Evolutionary conservation across 345 rosid genomes (phyloP).

Genomic region (Chamaenerion angustifolium): DNA sequence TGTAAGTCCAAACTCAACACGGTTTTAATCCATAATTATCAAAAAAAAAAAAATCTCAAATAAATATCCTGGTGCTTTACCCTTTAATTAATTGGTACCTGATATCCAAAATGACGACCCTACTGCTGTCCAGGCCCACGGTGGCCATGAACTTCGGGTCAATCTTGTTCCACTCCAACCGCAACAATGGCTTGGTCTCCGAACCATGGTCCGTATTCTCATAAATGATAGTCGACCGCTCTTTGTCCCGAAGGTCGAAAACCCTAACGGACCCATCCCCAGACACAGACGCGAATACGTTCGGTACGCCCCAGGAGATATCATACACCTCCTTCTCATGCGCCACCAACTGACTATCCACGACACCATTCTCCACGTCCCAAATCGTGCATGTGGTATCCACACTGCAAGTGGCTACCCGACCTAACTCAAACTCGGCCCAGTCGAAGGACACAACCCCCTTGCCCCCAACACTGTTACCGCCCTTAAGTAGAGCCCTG

Average conservation of each 20-base stretch:
- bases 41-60: no score
- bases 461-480: no score
- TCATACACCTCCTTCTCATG: conserved; percentile 56
- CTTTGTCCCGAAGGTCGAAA: conserved; percentile 45
- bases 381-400: conserved; percentile 44
- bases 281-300: conserved; percentile 44
- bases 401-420: conserved; percentile 29
- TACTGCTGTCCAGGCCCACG: conserved; percentile 31
- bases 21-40: no score
- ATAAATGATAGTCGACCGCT: conserved; percentile 43
- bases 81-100: conserved; percentile 4
- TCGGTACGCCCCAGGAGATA: conserved; percentile 41
- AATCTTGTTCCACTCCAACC: conserved; percentile 49
- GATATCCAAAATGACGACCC: conserved; percentile 40
- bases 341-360: conserved; percentile 38
- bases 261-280: conserved; percentile 53
- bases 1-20: no score
- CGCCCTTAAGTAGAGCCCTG: conserved; percentile 22
- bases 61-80: no score
- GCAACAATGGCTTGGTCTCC: conserved; percentile 20
- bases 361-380: conserved; percentile 33
- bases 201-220: conserved; percentile 18
- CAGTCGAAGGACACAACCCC: conserved; percentile 50
- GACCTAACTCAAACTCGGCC: conserved; percentile 32
- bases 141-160: conserved; percentile 46